phyloP scores from a whole-genome alignment of 2,329 filamentous ascomycete genomes.

The Stemphylium beticola region DNA sequence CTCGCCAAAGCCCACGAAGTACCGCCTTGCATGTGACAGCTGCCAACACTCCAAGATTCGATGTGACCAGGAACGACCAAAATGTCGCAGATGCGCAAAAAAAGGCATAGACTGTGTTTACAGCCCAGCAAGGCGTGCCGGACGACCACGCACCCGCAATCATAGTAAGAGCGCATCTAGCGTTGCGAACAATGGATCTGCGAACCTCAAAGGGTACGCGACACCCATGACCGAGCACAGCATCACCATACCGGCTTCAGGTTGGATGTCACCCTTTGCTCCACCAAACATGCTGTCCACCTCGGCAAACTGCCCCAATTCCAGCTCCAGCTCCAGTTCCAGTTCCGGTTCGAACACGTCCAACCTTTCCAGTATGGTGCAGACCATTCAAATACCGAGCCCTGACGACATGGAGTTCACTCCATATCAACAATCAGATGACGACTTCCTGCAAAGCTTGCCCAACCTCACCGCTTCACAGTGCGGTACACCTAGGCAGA shows the following conservation, averaged over 20 bases:
- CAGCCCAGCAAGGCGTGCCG: slow-evolving; percentile 9
- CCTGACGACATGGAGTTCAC: slow-evolving; percentile 6
- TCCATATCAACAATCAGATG: not conserved
- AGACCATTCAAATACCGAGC: not conserved
- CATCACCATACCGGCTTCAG: not conserved
- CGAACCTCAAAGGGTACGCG: not conserved
- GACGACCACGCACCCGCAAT: slow-evolving; percentile 11
- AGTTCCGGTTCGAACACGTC: not conserved
- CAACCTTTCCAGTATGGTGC: not conserved
- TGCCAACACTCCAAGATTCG: slow-evolving; percentile 14
- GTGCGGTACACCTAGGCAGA: slow-evolving; percentile 1
- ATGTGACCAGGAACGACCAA: slow-evolving; percentile 10
- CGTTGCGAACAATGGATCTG: not conserved
- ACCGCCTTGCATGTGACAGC: slow-evolving; percentile 13
- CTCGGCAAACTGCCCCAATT: slow-evolving; percentile 3
- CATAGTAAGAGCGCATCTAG: slow-evolving; percentile 1
- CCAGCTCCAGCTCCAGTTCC: slow-evolving; percentile 3
- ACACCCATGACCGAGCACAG: not conserved
- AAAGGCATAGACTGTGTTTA: slow-evolving; percentile 12
- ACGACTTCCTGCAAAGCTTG: slow-evolving; percentile 2
- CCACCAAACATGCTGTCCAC: not conserved
- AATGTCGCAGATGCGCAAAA: slow-evolving; percentile 16
- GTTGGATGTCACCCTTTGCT: slow-evolving; percentile 5
- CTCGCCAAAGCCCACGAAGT: slow-evolving; percentile 6
- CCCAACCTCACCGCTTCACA: slow-evolving; percentile 1